Evolutionary conservation across 1,284 basidiomycete genomes (phyloP), one percentile per base, ranked within the genome.

Genomic region (Ustilago cynodontis): DNA sequence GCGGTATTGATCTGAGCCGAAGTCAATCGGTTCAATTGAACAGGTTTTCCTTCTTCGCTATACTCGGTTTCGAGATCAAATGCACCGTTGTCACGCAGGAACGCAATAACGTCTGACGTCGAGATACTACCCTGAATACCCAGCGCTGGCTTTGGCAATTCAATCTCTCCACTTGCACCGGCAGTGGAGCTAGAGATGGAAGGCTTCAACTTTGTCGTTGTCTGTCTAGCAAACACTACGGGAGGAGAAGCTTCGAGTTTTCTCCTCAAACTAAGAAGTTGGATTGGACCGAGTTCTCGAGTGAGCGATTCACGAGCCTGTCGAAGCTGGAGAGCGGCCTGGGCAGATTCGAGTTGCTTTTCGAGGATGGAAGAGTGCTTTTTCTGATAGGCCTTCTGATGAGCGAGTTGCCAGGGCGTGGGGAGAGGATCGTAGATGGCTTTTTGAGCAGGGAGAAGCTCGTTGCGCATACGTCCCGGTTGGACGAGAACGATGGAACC

Each of bases 391-490:
- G 26, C 11, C n/a, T 62, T 60, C 3, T 63, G 31, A 37, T 54
- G 22, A 6, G 73, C 54, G n/a, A 68, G 54, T 18, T 65, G 60
- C 49, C 64, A 66, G 13, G 72, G 72, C 1, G 73, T 76, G 2
- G 68, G 65, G 6, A 77, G 59, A 26, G 74, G 74, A 50, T 63
- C 51, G 57, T 77, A 77, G 56, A 68, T 24, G 63, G 74, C 74
- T 65, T 69, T 65, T 14, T 45, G 11, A 0, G 18, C 2, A 18
- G 74, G 74, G 13, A 77, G 55, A 22, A 77, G 65, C 58, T 63
- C 51, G 69, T 77, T 77, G 49, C 74, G 74, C 74, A 77, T 77
- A 26, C 69, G 69, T 43, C 74, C 74, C 0, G 74, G 74, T 18
- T 69, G 69, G 53, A 77, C 74, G 35, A 77, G 74, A 11, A 71